phyloP scores from a whole-genome alignment of 2,329 filamentous ascomycete species.

The Thermothelomyces thermophilus region DNA sequence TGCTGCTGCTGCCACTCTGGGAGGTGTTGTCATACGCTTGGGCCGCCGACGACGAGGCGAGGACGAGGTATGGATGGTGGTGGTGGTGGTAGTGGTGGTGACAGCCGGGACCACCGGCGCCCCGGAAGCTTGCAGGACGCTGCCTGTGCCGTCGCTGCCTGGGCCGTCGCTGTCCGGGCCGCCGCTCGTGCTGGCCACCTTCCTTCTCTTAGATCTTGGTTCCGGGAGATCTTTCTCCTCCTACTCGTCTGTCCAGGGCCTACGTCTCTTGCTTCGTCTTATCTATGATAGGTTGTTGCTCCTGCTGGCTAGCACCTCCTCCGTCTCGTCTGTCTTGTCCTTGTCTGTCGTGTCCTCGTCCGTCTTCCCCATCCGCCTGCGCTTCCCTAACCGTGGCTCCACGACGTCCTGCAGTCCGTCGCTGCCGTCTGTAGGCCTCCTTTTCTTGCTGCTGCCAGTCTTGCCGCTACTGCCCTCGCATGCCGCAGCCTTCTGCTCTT shows the following conservation, averaged over 20 bases:
- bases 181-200: not conserved
- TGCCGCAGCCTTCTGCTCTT: conserved; percentile 10
- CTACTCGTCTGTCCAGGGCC: not conserved
- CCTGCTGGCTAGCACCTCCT: not conserved
- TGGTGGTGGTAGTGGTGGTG: not conserved
- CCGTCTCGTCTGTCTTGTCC: not conserved
- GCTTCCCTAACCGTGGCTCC: not conserved
- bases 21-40: conserved; percentile 3
- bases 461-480: conserved; percentile 4
- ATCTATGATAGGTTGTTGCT: conserved; percentile 3
- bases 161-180: not conserved
- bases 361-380: conserved; percentile 1
- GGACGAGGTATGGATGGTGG: not conserved
- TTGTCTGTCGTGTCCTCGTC: conserved; percentile 1
- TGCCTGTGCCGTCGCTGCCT: not conserved
- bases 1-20: conserved; percentile 1
- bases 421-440: conserved; percentile 2
- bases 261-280: conserved; percentile 2
- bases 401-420: conserved; percentile 1
- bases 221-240: not conserved
- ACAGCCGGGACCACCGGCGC: not conserved
- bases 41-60: not conserved
- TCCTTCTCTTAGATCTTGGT: not conserved
- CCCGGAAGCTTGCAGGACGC: not conserved
- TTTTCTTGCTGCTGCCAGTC: conserved; percentile 6